Percentiles rank a stretch among this genome's conserved stretches.
Evolutionary conservation across 2,329 filamentous ascomycete species (phyloP).

Genomic region (Xylaria sp.): DNA sequence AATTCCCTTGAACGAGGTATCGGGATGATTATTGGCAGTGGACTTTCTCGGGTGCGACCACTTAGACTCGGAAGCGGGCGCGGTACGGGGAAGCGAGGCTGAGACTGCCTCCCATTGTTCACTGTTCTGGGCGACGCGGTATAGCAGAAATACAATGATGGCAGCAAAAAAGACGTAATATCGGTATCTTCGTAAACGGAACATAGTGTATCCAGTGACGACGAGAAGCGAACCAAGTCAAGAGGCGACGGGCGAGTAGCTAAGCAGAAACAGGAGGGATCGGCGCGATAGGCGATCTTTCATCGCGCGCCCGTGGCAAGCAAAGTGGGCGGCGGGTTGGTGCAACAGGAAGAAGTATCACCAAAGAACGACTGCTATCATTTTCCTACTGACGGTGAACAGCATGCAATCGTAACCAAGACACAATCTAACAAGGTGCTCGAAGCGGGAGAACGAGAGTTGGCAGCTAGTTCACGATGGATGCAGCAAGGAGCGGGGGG

Average conservation of each 20-base stretch:
- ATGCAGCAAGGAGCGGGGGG: not conserved
- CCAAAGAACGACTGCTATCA: conserved; percentile 29
- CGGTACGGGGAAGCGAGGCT: conserved; percentile 38
- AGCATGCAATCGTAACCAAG: conserved; percentile 25
- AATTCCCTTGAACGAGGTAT: conserved; percentile 29
- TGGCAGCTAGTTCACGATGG: conserved; percentile 7
- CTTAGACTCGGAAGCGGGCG: conserved; percentile 27
- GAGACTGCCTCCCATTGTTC: conserved; percentile 47
- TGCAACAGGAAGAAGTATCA: conserved; percentile 22
- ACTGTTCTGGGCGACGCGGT: conserved; percentile 43
- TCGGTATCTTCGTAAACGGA: conserved; percentile 48
- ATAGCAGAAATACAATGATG: conserved; percentile 46
- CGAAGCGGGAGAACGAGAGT: conserved; percentile 1
- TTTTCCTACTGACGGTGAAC: conserved; percentile 24
- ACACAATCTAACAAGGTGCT: not conserved
- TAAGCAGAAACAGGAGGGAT: conserved; percentile 10
- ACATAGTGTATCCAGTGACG: conserved; percentile 39
- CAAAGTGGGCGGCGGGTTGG: not conserved
- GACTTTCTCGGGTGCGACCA: conserved; percentile 25
- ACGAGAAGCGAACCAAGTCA: not conserved
- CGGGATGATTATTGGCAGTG: conserved; percentile 30
- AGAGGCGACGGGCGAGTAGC: conserved; percentile 8
- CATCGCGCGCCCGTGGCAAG: conserved; percentile 19
- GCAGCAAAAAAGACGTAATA: conserved; percentile 48
- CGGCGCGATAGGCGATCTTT: conserved; percentile 14